These are phyloP conservation scores for Metrosideros polymorpha DNA, from an alignment of 441 rosid genomes.

Conservation along the genomic window DNA sequence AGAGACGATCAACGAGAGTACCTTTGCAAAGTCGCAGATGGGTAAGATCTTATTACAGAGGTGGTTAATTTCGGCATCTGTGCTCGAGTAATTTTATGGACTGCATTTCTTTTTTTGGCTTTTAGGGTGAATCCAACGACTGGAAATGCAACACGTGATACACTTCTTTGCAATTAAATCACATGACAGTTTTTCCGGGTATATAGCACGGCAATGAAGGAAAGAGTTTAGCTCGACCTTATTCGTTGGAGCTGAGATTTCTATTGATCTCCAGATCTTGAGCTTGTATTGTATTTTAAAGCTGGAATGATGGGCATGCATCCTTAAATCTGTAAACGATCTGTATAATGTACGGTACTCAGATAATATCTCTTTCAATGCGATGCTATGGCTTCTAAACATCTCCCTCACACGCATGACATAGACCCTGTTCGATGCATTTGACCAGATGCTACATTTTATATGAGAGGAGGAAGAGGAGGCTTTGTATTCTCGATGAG, in stretches of 20 bases:
- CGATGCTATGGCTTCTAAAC: neutral
- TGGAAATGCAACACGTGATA: constrained; percentile 73
- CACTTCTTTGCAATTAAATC: constrained; percentile 65
- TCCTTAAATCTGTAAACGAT: neutral
- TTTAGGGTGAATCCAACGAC: constrained; percentile 64
- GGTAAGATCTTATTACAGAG: constrained; percentile 28
- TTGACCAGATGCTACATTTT: neutral
- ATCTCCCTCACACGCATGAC: neutral
- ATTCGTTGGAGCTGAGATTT: neutral
- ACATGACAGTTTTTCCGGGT: neutral
- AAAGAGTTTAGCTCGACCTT: neutral
- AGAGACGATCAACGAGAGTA: constrained; percentile 84
- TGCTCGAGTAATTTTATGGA: neutral
- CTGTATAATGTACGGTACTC: neutral
- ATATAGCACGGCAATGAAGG: neutral
- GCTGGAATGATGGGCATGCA: neutral
- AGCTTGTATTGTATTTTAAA: neutral
- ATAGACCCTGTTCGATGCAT: neutral
- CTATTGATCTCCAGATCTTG: neutral
- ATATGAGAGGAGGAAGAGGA: neutral
- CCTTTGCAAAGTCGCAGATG: constrained; percentile 79
- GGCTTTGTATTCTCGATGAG: neutral
- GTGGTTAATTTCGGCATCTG: neutral
- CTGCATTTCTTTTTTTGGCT: neutral
- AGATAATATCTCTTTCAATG: neutral